Percentiles rank a stretch among this genome's conserved stretches.
These are phyloP conservation scores for Penicillium herquei DNA, from an alignment of 495 filamentous ascomycete genomes.

Conservation along the genomic window DNA sequence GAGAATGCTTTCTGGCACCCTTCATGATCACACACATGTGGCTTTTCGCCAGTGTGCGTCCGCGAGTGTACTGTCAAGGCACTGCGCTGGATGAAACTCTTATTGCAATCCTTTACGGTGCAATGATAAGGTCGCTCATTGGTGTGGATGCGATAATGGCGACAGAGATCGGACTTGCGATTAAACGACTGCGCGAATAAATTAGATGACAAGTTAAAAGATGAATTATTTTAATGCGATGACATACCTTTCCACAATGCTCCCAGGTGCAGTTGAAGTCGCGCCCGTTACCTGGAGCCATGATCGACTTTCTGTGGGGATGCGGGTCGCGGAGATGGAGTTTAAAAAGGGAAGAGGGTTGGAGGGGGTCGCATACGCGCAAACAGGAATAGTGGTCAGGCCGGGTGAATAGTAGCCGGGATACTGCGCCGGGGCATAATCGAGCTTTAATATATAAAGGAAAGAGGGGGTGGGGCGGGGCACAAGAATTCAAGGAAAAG, in stretches of 20 bases:
- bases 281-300: slow-evolving; percentile 46
- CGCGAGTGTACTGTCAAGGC: slow-evolving; percentile 83
- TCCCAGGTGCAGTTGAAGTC: slow-evolving; percentile 50
- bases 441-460: slow-evolving; percentile 12
- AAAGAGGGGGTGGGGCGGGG: slow-evolving; percentile 9
- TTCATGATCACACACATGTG: slow-evolving; percentile 74
- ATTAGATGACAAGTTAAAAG: too few relatives aligned
- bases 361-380: slow-evolving; percentile 17
- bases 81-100: slow-evolving; percentile 89
- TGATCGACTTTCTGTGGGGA: slow-evolving; percentile 21
- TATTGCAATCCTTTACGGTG: slow-evolving; percentile 66
- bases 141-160: slow-evolving; percentile 88
- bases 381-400: slow-evolving; percentile 20
- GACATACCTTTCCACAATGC: slow-evolving; percentile 43
- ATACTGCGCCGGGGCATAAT: slow-evolving; percentile 22
- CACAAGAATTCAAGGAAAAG: slow-evolving; percentile 6
- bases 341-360: slow-evolving; percentile 11
- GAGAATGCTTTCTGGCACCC: slow-evolving; percentile 86
- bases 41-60: slow-evolving; percentile 88
- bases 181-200: slow-evolving; percentile 69
- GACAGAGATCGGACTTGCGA: slow-evolving; percentile 85
- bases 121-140: slow-evolving; percentile 84
- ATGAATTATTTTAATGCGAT: too few relatives aligned
- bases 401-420: slow-evolving; percentile 20
- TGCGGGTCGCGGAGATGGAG: slow-evolving; percentile 20